Evolutionary conservation across 2,329 filamentous ascomycete genomes (phyloP), one percentile per base, ranked within the genome.

Genomic region (Cordyceps sp.): DNA sequence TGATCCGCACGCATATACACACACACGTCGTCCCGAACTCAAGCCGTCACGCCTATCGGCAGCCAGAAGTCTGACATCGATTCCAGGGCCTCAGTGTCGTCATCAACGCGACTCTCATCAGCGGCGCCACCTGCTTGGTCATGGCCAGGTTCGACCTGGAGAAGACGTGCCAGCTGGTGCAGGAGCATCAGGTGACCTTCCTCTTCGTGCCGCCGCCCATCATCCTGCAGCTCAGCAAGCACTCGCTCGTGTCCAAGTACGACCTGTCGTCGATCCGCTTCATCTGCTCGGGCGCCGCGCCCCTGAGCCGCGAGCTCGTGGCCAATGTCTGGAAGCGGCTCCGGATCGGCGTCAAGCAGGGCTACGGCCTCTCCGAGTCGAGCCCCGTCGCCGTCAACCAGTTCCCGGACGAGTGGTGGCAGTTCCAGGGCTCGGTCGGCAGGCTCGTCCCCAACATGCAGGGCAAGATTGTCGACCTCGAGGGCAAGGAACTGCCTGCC

Each of bases 291-390:
- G 88, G 82, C 17, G 88, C 86, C 0, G 86, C 88, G 1, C 88
- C 88, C 0, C 60, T 94, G 26, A 88, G 83, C 0, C 61, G 64
- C 21, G 84, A 93, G 39, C 67, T 96, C 3, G 79, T 88, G 1
- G 72, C 84, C 34, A 68, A 73, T 8, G 70, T 90, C 4, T 81
- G 82, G 61, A 55, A 69, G 15, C 72, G 85, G 7, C 70, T 90
- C 36, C 73, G 73, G 32, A 64, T 92, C 15, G 77, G 78, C 3
- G 73, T 93, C 37, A 94, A 93, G 62, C 88, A 96, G 56, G 86
- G 82, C 14, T 96, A 93, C 48, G 88, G 88, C 0, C 65, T 96
- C 5, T 84, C 76, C 5, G 88, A 96, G 59, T 92, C 84, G 12
- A 77, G 77, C 18, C 85, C 86, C 0, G 78, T 74, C 1, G 81